These are phyloP conservation scores for Cutaneotrichosporon arboriforme DNA, from an alignment of 1,284 basidiomycete genomes.

Conservation along the genomic window DNA sequence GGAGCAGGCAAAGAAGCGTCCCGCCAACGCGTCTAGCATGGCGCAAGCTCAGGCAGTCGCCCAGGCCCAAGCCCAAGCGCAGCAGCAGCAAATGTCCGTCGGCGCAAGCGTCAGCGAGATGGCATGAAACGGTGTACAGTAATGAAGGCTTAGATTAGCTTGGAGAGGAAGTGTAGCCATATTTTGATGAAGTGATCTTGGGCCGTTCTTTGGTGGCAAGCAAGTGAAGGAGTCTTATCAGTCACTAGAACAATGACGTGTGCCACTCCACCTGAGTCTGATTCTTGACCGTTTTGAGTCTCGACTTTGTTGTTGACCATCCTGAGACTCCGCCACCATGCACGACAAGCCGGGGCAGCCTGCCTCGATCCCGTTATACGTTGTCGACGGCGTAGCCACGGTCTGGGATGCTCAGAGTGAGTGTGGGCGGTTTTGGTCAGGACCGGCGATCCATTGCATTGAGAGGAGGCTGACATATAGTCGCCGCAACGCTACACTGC, in stretches of 20 bases:
- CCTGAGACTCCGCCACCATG: neutral
- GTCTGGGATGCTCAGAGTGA: constrained; percentile 47
- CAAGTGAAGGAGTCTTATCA: neutral
- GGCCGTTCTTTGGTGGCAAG: too few species aligned
- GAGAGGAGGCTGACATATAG: constrained; percentile 46
- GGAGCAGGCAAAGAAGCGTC: constrained; percentile 14
- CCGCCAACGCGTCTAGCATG: neutral
- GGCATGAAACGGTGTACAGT: constrained; percentile 2
- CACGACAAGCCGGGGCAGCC: neutral
- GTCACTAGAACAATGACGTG: too few species aligned
- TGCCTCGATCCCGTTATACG: constrained; percentile 39
- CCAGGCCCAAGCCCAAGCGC: too few species aligned
- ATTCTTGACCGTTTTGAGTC: neutral
- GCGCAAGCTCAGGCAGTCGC: neutral
- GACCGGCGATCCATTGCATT: neutral
- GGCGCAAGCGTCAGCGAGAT: constrained; percentile 1
- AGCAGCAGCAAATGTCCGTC: too few species aligned
- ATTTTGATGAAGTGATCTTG: too few species aligned
- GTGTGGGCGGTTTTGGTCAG: constrained; percentile 2
- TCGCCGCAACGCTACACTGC: constrained; percentile 69
- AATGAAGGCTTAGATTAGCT: neutral
- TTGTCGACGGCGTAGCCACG: constrained; percentile 44
- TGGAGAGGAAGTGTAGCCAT: too few species aligned
- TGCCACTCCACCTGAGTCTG: neutral
- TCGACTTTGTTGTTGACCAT: neutral